Percentiles rank a stretch among this genome's conserved stretches.
Evolutionary conservation across 169 alveolate species (phyloP).

Genomic region (Plasmodium berghei): DNA sequence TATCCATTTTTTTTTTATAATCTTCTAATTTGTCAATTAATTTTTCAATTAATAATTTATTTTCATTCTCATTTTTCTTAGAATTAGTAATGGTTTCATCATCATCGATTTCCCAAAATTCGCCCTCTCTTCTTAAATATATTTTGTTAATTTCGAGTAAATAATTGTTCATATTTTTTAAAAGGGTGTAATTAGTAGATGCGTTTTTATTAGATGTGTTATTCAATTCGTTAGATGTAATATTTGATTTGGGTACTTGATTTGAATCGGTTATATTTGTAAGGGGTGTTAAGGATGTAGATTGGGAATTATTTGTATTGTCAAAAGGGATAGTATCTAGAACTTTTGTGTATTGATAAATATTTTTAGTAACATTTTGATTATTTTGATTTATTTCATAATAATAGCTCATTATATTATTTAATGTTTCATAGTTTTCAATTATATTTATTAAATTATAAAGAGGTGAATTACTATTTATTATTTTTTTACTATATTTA

Average conservation of each 20-base stretch:
- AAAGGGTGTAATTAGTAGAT: background rate
- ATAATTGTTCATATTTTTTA: conserved; percentile 27
- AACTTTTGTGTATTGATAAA: conserved; percentile 14
- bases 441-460: conserved; percentile 13
- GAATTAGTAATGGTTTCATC: conserved; percentile 3
- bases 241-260: too few relatives aligned
- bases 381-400: conserved; percentile 26
- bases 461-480: conserved; percentile 13
- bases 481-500: background rate
- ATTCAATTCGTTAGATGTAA: too few relatives aligned
- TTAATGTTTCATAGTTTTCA: conserved; percentile 24
- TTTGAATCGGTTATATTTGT: too few relatives aligned
- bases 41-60: conserved; percentile 54
- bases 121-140: conserved; percentile 63
- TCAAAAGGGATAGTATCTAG: background rate
- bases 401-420: conserved; percentile 38
- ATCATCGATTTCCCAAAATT: conserved; percentile 64
- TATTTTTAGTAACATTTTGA: conserved; percentile 15
- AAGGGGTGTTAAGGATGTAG: too few relatives aligned
- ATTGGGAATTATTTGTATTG: background rate
- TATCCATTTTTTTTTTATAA: conserved; percentile 81
- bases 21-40: conserved; percentile 79
- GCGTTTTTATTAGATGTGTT: too few relatives aligned
- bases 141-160: conserved; percentile 51
- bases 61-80: conserved; percentile 19